These are phyloP conservation scores for Lojkania enalia DNA, from an alignment of 2,329 filamentous ascomycete genomes.

Conservation along the genomic window DNA sequence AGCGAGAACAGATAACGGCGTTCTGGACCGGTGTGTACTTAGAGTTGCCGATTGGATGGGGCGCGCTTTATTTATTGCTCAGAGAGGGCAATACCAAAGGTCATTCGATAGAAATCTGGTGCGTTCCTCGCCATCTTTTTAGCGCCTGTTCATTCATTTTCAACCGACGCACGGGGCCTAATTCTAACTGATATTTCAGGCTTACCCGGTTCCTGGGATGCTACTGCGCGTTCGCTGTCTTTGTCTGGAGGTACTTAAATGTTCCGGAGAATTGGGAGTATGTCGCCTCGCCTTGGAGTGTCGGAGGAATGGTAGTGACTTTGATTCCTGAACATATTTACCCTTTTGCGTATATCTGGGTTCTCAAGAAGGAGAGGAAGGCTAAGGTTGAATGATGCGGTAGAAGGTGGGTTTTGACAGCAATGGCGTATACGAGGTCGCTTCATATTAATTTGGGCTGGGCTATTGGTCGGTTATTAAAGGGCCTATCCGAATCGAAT, in stretches of 20 bases:
- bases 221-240: slow-evolving; percentile 44
- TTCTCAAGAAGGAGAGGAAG: slow-evolving; percentile 8
- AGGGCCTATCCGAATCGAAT: no score
- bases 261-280: slow-evolving; percentile 46
- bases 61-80: slow-evolving; percentile 31
- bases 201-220: slow-evolving; percentile 46
- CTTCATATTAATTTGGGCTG: no score
- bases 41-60: slow-evolving; percentile 46
- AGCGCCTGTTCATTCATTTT: no score
- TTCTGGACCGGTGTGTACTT: slow-evolving; percentile 46
- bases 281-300: slow-evolving; percentile 38
- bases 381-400: not conserved
- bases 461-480: no score
- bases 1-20: slow-evolving; percentile 46
- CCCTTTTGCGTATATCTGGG: slow-evolving; percentile 46
- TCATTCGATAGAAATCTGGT: not conserved
- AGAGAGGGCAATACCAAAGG: not conserved
- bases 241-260: slow-evolving; percentile 47
- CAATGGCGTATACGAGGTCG: no score
- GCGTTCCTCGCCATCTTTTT: no score
- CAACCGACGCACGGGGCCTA: no score
- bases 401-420: not conserved
- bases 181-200: slow-evolving; percentile 41
- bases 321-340: slow-evolving; percentile 45
- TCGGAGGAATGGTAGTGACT: slow-evolving; percentile 40